Evolutionary conservation across 1,284 basidiomycete species (phyloP), one percentile per base, ranked within the genome.

Genomic region (Fomitopsis schrenkii): DNA sequence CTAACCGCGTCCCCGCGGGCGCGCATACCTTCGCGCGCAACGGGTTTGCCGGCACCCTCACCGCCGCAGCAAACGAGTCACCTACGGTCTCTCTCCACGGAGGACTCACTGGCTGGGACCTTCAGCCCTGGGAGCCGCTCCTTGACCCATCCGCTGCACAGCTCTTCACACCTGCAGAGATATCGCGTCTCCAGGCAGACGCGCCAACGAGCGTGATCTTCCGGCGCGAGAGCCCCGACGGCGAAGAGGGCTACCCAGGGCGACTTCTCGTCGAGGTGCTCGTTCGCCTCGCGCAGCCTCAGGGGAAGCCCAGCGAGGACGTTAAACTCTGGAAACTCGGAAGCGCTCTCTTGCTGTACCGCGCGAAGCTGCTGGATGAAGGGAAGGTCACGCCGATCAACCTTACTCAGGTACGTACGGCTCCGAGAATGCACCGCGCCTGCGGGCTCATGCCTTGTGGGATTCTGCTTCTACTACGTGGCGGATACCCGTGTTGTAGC

Each of bases 21-120:
- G 78, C 76, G 5, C 80, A 86, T 65, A 61, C 71, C 19, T 64
- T 90, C 41, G 79, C 83, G 68, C 80, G 83, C 66, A 79, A 85
- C 40, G 85, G 82, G 1, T 71, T 84, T 55, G 76, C 69, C 22
- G 79, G 82, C 19, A 72, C 79, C 35, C 78, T 90, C 59, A 77
- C 76, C 2, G 70, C 72, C 22, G 59, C 62, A 12, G 74, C 84
- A 1, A 75, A 81, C 60, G 87, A 88, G 72, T 80, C 76, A 58
- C 77, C 82, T 2, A 71, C 76, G n/a, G 88, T 90, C 9, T 89
- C 86, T 14, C 79, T 91, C 22, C 89, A 91, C 67, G 88, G 89
- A 40, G 90, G 90, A 12, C 82, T 83, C 8, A 74, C 74, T 36
- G 90, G 87, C 14, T 90, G 85, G 66, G 88, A 91, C 71, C 72